Conservation (phyloP, 129 eudicot species). For the Centrapalus pauciflorus region DNA sequence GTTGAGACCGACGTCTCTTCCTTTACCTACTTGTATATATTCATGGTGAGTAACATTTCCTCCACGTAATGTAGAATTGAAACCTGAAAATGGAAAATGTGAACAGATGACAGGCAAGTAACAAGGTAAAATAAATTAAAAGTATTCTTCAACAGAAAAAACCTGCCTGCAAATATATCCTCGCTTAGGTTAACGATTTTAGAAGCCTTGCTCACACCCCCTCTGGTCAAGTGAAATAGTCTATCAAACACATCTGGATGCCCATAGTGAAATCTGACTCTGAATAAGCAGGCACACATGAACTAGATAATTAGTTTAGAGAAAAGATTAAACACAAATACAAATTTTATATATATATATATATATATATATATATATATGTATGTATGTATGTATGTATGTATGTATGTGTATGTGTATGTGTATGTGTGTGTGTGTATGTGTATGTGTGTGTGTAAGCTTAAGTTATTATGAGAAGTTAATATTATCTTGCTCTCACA, state of each 20-base stretch:
- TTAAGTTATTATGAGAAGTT: no score
- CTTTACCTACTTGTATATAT: conserved; percentile 98
- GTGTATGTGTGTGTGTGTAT: no score
- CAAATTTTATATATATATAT: no score
- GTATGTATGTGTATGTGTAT: no score
- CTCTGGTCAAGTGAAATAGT: conserved; percentile 86
- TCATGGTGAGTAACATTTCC: conserved; percentile 96
- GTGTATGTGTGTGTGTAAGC: no score
- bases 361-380: no score
- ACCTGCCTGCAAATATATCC: conserved; percentile 92
- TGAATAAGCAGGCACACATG: conserved; percentile 28
- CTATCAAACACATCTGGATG: conserved; percentile 99
- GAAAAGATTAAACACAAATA: neutral
- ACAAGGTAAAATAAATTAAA: neutral
- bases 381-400: no score
- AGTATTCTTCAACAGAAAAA: conserved; percentile 9
- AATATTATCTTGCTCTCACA: no score
- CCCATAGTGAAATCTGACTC: conserved; percentile 97
- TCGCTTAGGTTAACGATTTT: conserved; percentile 85
- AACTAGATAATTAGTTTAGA: conserved; percentile 1
- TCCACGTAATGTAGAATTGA: conserved; percentile 91
- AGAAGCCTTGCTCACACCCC: conserved; percentile 98
- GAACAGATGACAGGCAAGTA: neutral
- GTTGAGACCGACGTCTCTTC: conserved; percentile 95
- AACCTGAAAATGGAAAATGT: conserved; percentile 46